phyloP scores from a whole-genome alignment of 2,329 filamentous ascomycete genomes.

The Thielaviopsis punctulata region DNA sequence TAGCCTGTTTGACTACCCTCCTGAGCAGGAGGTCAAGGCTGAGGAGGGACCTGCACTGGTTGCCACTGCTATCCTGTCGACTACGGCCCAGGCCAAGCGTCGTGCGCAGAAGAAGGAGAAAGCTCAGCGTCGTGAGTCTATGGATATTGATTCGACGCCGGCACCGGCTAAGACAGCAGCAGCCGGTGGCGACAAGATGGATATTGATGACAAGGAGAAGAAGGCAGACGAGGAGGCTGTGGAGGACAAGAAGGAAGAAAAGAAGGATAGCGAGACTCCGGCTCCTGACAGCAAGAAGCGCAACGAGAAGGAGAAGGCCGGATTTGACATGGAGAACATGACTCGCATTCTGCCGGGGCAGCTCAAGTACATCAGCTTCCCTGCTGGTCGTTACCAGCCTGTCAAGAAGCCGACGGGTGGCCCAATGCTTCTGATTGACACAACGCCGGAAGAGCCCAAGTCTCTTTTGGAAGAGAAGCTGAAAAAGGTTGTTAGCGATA shows the following conservation, averaged over 20 bases:
- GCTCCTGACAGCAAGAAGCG: constrained; percentile 63
- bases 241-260: constrained; percentile 44
- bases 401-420: constrained; percentile 87
- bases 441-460: constrained; percentile 60
- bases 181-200: constrained; percentile 64
- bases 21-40: constrained; percentile 85
- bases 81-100: constrained; percentile 90
- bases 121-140: constrained; percentile 75
- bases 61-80: constrained; percentile 88
- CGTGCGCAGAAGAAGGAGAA: constrained; percentile 88
- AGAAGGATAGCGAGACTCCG: constrained; percentile 35
- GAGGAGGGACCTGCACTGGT: constrained; percentile 89
- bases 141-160: constrained; percentile 71
- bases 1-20: constrained; percentile 94
- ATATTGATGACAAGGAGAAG: constrained; percentile 48
- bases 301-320: constrained; percentile 86
- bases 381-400: constrained; percentile 76
- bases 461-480: constrained; percentile 78
- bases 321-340: constrained; percentile 95
- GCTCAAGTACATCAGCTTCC: constrained; percentile 90
- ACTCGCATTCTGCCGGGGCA: constrained; percentile 81
- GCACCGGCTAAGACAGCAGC: constrained; percentile 43
- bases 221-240: constrained; percentile 32
- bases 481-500: constrained; percentile 56
- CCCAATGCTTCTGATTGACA: constrained; percentile 79